Evolutionary conservation across 257 asterid genomes (phyloP), one percentile per base, ranked within the genome.

Genomic region (Nicotiana tomentosiformis): DNA sequence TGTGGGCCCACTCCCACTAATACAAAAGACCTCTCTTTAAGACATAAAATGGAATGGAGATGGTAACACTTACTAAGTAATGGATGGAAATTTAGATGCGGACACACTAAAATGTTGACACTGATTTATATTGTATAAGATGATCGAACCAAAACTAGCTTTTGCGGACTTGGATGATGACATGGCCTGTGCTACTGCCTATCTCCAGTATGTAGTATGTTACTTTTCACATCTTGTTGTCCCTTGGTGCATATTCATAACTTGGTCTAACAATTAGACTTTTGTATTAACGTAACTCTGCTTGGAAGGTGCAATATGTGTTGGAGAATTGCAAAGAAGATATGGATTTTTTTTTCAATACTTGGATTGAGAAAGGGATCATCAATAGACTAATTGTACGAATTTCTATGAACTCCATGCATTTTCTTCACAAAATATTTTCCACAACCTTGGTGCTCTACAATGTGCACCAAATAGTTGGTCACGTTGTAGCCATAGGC

Each of bases 181-280:
- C 93, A 94, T 94, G 98, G 98, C 98, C 86, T 96, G 99, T 90
- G 99, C 98, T 77, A 91, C 97, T 62, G 98, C 98, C 79, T 96
- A 94, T 93, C 99, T 96, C 23, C 23, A 20, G 23, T 20, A 20
- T 20, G 23, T 20, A 20, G 23, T 20, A 20, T 20, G 23, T 20
- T 89, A 90, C 97, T 88, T 87, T 84, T 85, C 93, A 84, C 81
- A 86, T 86, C 93, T 86, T n/a, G 5, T 43, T 74, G 66, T 87
- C 77, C 58, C 80, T 56, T 78, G 1, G 20, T 87, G 30, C 74
- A 65, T 66, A 68, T 85, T 74, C 85, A 66, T 53, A 8, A 66
- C 16, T 61, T 81, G 26, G 66, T 29, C 78, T 81, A 10, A 26
- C 62, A 43, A 14, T 37, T 88, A 46, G 80, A 53, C 58, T 64